Percentiles rank a stretch among this genome's conserved stretches.
Evolutionary conservation across 1,284 basidiomycete species (phyloP).

Genomic region (Fomitopsis betulina): DNA sequence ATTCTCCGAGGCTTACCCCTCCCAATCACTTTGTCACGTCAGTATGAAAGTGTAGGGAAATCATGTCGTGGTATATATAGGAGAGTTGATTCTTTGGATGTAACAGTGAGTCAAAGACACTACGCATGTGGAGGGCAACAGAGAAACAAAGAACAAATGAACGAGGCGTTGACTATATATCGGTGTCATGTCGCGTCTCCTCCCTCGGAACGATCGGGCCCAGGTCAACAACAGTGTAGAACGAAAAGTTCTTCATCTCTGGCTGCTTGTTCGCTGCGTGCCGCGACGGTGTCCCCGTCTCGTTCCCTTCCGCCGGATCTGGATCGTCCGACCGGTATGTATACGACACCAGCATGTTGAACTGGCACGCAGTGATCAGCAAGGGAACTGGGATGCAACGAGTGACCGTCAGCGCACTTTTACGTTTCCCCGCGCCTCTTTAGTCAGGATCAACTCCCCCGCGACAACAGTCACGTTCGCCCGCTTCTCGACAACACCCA

Average conservation of each 20-base stretch:
- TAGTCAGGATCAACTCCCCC: conserved; percentile 77
- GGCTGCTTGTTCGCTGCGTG: conserved; percentile 38
- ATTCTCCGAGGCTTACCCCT: neutral
- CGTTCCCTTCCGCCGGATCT: conserved; percentile 51
- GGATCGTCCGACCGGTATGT: conserved; percentile 89
- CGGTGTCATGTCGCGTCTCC: conserved; percentile 28
- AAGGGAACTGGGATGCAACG: conserved; percentile 13
- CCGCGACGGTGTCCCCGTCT: conserved; percentile 43
- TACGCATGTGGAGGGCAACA: too few species aligned
- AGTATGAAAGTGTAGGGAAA: too few species aligned
- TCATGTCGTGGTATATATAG: too few species aligned
- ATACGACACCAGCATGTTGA: conserved; percentile 89
- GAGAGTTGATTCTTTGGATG: too few species aligned
- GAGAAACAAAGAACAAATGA: neutral
- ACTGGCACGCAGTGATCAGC: conserved; percentile 40
- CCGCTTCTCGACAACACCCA: conserved; percentile 79
- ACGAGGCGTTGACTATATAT: neutral
- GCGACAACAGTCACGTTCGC: conserved; percentile 85
- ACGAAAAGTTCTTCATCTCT: conserved; percentile 82
- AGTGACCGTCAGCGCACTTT: conserved; percentile 47
- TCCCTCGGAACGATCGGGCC: conserved; percentile 64
- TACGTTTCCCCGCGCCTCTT: conserved; percentile 67
- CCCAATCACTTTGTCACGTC: too few species aligned
- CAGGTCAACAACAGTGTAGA: conserved; percentile 78
- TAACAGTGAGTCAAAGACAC: too few species aligned